These are phyloP conservation scores for Begonia masoniana DNA, from an alignment of 306 rosid species.

Conservation along the genomic window DNA sequence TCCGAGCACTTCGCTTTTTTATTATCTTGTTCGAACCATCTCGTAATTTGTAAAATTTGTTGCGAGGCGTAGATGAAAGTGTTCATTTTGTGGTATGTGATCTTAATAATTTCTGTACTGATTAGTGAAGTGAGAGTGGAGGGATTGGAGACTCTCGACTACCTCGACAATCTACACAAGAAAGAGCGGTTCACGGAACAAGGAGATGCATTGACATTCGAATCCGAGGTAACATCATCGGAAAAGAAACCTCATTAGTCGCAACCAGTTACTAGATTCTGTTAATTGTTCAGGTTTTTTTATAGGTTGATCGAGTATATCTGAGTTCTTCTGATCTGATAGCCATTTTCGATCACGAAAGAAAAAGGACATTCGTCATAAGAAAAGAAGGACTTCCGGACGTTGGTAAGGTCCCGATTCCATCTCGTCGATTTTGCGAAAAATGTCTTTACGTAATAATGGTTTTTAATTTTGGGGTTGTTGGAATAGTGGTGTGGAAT, in stretches of 20 bases:
- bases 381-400: constrained; percentile 80
- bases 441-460: too few species aligned
- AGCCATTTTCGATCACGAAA: constrained; percentile 80
- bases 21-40: too few species aligned
- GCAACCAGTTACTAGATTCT: background rate
- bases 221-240: constrained; percentile 53
- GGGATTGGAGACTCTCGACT: constrained; percentile 87
- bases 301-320: constrained; percentile 83
- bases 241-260: too few species aligned
- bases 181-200: constrained; percentile 87
- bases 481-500: constrained; percentile 69
- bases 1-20: background rate
- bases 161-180: constrained; percentile 50
- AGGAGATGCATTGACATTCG: constrained; percentile 84
- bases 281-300: constrained; percentile 1
- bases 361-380: constrained; percentile 49
- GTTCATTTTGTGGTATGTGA: too few species aligned
- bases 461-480: too few species aligned
- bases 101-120: too few species aligned
- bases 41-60: too few species aligned
- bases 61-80: too few species aligned
- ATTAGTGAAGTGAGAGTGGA: constrained; percentile 88
- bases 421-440: too few species aligned
- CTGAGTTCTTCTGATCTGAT: constrained; percentile 33
- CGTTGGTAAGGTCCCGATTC: constrained; percentile 31